Base-by-base conservation (phyloP, 164 flowering plant genomes). In the Euptelea pleiosperma region DNA sequence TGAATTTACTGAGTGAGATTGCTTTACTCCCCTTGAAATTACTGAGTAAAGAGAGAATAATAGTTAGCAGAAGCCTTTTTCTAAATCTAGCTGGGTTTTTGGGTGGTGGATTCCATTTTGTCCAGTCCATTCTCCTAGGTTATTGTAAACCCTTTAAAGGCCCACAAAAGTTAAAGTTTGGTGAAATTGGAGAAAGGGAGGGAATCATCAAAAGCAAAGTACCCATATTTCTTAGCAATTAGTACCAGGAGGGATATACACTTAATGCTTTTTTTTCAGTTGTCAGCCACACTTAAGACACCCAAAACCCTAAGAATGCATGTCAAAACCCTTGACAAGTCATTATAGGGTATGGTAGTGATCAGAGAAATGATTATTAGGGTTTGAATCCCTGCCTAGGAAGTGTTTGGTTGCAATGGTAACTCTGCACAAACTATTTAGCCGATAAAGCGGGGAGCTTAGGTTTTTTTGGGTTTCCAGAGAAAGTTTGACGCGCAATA, bases 191-290 rank as follows among this genome's bases (percentile, higher is more conserved):
- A 55, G 33, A 62, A 54, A 41, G 36, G 57, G 10, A 24, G 4
- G 22, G 55, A 62, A 62, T 54, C 60, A 54, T 7, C 25, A 21
- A 61, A 55, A 55, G 46, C 42, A 62, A 45, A 37, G 18, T 4
- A 34, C 22, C 11, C 34, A 8, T 33, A n/a, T n/a, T 24, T 11
- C 40, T 28, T 49, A 6, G 52, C 28, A 52, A 53, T 54, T 36
- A 53, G 52, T 16, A 62, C 53, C 51, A 18, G 18, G 24, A 3
- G 41, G 52, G 52, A 62, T 62, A 52, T 62, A 46, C 58, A 53
- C 37, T 15, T n/a, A 37, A n/a, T n/a, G n/a, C 29, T 52, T 52
- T 24, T 24, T 18, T 33, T 52, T 21, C 24, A 22, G 29, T 33
- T 19, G 29, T 19, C 6, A 53, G 41, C 15, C 35, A 47, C 6